phyloP scores from a whole-genome alignment of 768 basidiomycete species.

The Agrocybe pediades region DNA sequence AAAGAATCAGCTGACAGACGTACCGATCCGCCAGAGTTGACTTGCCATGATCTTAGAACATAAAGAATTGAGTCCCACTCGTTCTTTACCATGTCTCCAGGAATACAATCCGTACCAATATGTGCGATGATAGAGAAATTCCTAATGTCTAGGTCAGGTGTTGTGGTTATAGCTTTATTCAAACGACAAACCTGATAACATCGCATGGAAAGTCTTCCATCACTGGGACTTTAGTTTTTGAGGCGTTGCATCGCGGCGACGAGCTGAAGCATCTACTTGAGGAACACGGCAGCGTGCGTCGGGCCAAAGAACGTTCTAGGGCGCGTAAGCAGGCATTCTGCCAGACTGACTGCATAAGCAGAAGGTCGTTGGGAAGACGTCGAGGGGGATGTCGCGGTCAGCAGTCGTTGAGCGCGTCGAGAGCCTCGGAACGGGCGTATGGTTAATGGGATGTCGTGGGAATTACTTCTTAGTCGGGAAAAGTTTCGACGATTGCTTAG shows the following conservation, averaged over 20 bases:
- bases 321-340: constrained; percentile 27
- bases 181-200: constrained; percentile 54
- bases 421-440: neutral
- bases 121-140: constrained; percentile 98
- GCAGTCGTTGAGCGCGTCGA: constrained; percentile 12
- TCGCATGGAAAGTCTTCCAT: constrained; percentile 72
- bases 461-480: neutral
- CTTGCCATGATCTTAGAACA: constrained; percentile 83
- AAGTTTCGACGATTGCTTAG: constrained; percentile 19
- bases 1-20: constrained; percentile 25
- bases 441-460: neutral
- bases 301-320: constrained; percentile 19
- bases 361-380: too few relatives aligned
- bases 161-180: neutral
- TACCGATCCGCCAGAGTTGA: constrained; percentile 89
- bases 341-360: constrained; percentile 29
- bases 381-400: neutral
- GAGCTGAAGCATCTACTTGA: constrained; percentile 14
- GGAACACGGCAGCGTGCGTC: neutral
- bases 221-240: constrained; percentile 31
- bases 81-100: neutral
- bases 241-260: constrained; percentile 24
- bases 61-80: neutral
- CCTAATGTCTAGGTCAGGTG: constrained; percentile 33
- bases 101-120: constrained; percentile 56